Conservation (phyloP, 2,329 filamentous ascomycete species). For the Penicillium vulpinum region DNA sequence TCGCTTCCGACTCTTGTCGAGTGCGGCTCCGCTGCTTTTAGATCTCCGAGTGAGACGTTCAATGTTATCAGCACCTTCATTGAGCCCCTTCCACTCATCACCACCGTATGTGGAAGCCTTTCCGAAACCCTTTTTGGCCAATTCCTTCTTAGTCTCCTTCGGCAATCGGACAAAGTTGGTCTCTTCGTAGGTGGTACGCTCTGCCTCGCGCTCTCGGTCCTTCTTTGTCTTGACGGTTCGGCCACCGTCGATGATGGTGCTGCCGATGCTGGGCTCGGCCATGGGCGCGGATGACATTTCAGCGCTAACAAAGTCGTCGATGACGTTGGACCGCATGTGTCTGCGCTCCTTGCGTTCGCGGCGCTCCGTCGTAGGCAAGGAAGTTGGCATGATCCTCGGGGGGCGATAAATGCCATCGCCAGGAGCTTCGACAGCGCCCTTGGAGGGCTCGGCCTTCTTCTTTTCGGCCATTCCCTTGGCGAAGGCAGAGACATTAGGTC, state of each 20-base stretch:
- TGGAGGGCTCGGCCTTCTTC: slow-evolving; percentile 17
- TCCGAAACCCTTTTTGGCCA: slow-evolving; percentile 58
- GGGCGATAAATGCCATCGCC: slow-evolving; percentile 78
- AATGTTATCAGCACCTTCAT: slow-evolving; percentile 83
- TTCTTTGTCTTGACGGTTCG: slow-evolving; percentile 74
- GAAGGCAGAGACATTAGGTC: slow-evolving; percentile 58
- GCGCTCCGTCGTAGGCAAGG: slow-evolving; percentile 70
- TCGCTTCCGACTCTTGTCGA: slow-evolving; percentile 86
- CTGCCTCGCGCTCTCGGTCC: slow-evolving; percentile 74
- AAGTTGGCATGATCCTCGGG: slow-evolving; percentile 80
- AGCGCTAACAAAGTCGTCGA: slow-evolving; percentile 87
- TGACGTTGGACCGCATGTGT: slow-evolving; percentile 72
- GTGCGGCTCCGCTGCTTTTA: slow-evolving; percentile 55
- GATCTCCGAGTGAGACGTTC: slow-evolving; percentile 75
- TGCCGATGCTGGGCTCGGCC: slow-evolving; percentile 87
- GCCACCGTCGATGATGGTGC: slow-evolving; percentile 77
- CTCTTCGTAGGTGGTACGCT: slow-evolving; percentile 86
- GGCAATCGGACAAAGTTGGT: slow-evolving; percentile 86
- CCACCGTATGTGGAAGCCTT: slow-evolving; percentile 71
- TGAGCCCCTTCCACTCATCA: slow-evolving; percentile 87
- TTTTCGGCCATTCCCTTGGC: slow-evolving; percentile 42
- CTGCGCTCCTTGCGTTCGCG: slow-evolving; percentile 61
- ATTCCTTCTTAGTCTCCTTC: slow-evolving; percentile 83
- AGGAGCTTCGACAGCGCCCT: slow-evolving; percentile 31
- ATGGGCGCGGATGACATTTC: slow-evolving; percentile 81